Base-by-base conservation (phyloP, 1,284 basidiomycete species). In the Tilletia walkeri region DNA sequence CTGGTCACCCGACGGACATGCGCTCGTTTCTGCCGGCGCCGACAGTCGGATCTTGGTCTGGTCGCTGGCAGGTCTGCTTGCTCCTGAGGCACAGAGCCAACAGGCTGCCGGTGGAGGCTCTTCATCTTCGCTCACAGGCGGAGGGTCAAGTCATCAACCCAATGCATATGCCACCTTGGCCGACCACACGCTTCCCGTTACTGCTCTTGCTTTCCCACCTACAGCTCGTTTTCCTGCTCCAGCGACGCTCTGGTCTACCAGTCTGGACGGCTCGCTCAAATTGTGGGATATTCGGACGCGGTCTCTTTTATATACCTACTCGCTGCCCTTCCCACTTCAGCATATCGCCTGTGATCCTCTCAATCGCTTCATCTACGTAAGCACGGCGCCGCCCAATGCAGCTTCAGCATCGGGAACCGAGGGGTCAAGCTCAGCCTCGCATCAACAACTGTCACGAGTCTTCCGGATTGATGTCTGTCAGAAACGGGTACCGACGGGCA, bases 231-330 rank as follows among this genome's bases (percentile, higher is more conserved):
- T 94, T 83, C 92, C 94, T 0, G 70, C 76, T 18, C 88, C 86
- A 61, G 90, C 89, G 82, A 88, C 92, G 65, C 82, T 94, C 48
- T 87, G 95, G 77, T 93, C 94, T 0, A 89, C 91, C 5, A 92
- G 93, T 0, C 84, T 91, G 50, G 95, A 98, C 82, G 91, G 93
- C 73, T 92, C 92, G n/a, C 92, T 94, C 80, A 98, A 98, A 91
- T 85, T 94, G 61, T 95, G 93, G 93, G 92, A 94, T 77, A 85
- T 94, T 4, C 86, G 89, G 2, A 89, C 92, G 0, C 88, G 88
- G 56, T 87, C 89, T 6, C 87, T 95, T 14, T 85, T 95, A n/a
- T 90, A 91, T 24, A 94, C 93, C 0, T 95, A 94, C 82, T 87
- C 89, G 73, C 72, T 95, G 70, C 92, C 94, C 34, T 86, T 88